phyloP scores from a whole-genome alignment of 129 eudicot genomes.

The Flaveria linearis region DNA sequence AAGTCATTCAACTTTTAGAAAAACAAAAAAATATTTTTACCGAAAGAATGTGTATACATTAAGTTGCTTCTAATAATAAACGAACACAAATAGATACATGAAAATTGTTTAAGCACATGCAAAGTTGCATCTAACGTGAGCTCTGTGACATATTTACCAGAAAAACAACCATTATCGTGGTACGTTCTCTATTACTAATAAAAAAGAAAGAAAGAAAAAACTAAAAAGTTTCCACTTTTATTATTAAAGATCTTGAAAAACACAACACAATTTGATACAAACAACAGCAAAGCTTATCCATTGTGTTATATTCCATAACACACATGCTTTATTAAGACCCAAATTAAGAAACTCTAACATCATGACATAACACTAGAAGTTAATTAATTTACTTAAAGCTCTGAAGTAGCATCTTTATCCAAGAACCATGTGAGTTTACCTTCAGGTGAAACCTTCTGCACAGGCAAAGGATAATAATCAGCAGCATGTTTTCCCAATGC shows the following conservation, averaged over 20 bases:
- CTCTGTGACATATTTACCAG: no score
- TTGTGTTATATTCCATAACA: not conserved
- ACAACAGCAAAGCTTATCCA: not conserved
- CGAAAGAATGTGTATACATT: no score
- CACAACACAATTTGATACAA: not conserved
- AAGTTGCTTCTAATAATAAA: no score
- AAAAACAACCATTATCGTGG: not conserved
- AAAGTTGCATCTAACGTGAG: no score
- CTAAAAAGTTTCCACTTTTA: not conserved
- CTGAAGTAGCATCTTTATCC: slow-evolving; percentile 54
- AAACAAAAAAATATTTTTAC: no score
- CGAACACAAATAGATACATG: no score
- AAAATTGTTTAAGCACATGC: no score
- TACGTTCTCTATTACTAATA: no score
- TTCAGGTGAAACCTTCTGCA: slow-evolving; percentile 52
- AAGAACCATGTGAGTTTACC: slow-evolving; percentile 57
- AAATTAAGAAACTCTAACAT: not conserved
- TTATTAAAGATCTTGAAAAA: not conserved
- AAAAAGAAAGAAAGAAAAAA: not conserved
- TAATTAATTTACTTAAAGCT: slow-evolving; percentile 2
- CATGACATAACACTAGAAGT: not conserved
- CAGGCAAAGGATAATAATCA: slow-evolving; percentile 40
- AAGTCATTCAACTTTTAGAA: not conserved
- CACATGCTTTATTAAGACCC: not conserved
- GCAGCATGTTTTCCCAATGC: slow-evolving; percentile 41